Base-by-base conservation (phyloP, 2,329 filamentous ascomycete genomes). In the Cercospora beticola region DNA sequence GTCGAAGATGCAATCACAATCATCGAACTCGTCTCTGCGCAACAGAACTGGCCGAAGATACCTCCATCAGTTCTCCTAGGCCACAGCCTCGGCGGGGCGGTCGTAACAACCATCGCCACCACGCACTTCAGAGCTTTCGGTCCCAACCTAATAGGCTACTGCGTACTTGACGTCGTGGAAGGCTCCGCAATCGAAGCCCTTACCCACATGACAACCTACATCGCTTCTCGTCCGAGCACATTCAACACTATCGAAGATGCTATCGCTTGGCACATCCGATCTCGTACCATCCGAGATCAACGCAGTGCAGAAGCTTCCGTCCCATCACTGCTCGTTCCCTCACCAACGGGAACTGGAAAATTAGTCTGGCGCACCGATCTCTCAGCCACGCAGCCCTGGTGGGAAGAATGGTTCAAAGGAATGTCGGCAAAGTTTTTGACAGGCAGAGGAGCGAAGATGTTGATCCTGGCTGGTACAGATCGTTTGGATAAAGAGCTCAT, bases 131-230 rank as follows among this genome's bases (percentile, higher is more conserved):
- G 70, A 40, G 54, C 71, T 10, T 82, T 97, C 40, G 92, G 90
- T 1, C 79, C 82, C 43, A 86, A 89, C 28, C 79, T 98, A 1
- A 83, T 98, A 16, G 95, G 92, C 21, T 97, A 94, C 80, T 92
- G 89, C 3, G 94, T 98, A 7, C 84, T 99, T 16, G 95, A 99
- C 80, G 93, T 99, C 4, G 95, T 99, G 30, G 95, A 99, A 81
- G 87, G 95, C 10, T 97, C 92, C 0, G 95, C 95, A 36, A 94
- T 99, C 80, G 95, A 98, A 78, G 94, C 95, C 2, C 85, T 99
- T 64, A 89, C 93, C 79, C 94, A 91, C 79, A 99, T 99, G 95
- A 91, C 95, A 73, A 91, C 90, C 3, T 97, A 97, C 79, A 86
- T 99, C 21, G 89, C 91, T 1, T 93, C 90, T 4, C 87, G 95